Percentiles rank a stretch among this genome's conserved stretches.
These are phyloP conservation scores for Suillus brevipes DNA, from an alignment of 768 basidiomycete species.

Conservation along the genomic window DNA sequence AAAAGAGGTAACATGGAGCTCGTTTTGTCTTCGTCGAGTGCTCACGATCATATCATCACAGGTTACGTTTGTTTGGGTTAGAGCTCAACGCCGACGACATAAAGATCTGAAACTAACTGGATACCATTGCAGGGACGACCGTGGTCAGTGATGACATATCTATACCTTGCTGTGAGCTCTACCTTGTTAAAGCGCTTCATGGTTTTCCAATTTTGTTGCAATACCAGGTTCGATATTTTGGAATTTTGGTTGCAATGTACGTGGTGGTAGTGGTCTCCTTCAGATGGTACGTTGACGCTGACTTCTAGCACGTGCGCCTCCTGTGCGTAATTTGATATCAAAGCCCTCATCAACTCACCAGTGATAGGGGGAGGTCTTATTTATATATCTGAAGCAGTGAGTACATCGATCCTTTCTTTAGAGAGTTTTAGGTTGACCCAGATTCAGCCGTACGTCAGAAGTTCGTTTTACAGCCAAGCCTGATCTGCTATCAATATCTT, in stretches of 20 bases:
- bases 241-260: neutral
- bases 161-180: neutral
- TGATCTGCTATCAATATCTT: neutral
- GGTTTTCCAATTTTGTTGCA: neutral
- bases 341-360: neutral
- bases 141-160: neutral
- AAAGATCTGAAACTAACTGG: neutral
- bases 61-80: neutral
- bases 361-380: neutral
- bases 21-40: neutral
- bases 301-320: neutral
- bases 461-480: neutral
- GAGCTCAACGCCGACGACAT: neutral
- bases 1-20: neutral
- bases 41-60: neutral
- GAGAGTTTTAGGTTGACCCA: neutral
- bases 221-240: slow-evolving; percentile 3
- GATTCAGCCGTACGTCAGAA: neutral
- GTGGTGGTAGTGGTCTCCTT: neutral
- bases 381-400: neutral
- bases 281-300: neutral
- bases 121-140: neutral
- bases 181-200: neutral
- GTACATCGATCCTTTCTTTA: neutral
- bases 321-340: neutral